These are phyloP conservation scores for Barbatosphaeria neglecta DNA, from an alignment of 495 filamentous ascomycete genomes.

Conservation along the genomic window DNA sequence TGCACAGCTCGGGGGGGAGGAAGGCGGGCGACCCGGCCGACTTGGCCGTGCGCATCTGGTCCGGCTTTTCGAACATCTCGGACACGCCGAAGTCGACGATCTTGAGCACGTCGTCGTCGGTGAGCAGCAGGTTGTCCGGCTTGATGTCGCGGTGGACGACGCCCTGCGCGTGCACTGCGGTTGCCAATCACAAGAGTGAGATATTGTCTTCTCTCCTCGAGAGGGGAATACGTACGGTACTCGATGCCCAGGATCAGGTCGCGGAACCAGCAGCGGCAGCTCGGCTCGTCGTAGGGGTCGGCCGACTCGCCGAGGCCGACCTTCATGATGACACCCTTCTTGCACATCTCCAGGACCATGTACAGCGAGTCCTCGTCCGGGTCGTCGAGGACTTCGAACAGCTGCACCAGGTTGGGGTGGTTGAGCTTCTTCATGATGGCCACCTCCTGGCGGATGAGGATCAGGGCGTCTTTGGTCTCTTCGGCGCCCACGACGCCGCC, in stretches of 20 bases:
- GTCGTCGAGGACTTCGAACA: constrained; percentile 92
- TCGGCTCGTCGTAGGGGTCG: constrained; percentile 73
- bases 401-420: constrained; percentile 80
- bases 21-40: constrained; percentile 94
- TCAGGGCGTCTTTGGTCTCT: constrained; percentile 66
- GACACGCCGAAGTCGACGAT: constrained; percentile 98
- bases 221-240: constrained; percentile 48
- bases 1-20: constrained; percentile 84
- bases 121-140: constrained; percentile 88
- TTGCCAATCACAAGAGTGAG: not conserved
- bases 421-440: constrained; percentile 99
- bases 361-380: constrained; percentile 91
- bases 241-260: constrained; percentile 94
- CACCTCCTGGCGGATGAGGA: constrained; percentile 89
- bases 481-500: constrained; percentile 42
- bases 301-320: constrained; percentile 77
- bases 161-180: constrained; percentile 75
- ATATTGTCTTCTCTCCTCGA: not conserved
- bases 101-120: constrained; percentile 83
- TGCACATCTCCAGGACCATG: constrained; percentile 98
- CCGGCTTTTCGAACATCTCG: constrained; percentile 90
- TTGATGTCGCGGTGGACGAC: constrained; percentile 97
- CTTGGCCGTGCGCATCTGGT: constrained; percentile 85
- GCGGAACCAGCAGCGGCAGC: constrained; percentile 83
- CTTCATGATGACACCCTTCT: constrained; percentile 96